Conservation (phyloP, 352 stramenopile species). For the Phytophthora cajani region DNA sequence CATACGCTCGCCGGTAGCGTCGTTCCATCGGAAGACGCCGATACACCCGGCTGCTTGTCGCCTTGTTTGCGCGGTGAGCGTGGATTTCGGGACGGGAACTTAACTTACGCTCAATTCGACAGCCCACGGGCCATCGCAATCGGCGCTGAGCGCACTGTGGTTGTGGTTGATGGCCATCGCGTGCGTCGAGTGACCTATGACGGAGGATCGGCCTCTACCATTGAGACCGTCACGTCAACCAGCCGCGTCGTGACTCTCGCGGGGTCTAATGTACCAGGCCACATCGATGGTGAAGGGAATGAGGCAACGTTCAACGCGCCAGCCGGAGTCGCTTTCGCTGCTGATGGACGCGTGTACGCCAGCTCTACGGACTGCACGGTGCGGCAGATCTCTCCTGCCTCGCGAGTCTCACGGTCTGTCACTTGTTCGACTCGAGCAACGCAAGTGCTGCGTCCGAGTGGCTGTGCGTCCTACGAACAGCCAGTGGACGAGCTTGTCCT, state of each 20-base stretch:
- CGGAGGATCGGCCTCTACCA: conserved; percentile 46
- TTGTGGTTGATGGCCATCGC: conserved; percentile 92
- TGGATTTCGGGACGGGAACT: conserved; percentile 87
- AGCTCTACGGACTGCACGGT: conserved; percentile 92
- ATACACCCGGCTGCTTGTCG: conserved; percentile 85
- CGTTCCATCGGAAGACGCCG: conserved; percentile 56
- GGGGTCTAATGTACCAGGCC: conserved; percentile 68
- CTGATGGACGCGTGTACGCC: conserved; percentile 90
- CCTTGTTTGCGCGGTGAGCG: conserved; percentile 91
- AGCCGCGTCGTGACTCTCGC: conserved; percentile 92
- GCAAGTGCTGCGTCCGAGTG: conserved; percentile 90
- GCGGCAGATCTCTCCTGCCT: conserved; percentile 78
- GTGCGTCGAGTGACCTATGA: conserved; percentile 88
- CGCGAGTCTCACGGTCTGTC: conserved; percentile 65
- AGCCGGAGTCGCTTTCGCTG: conserved; percentile 82
- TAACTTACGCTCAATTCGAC: conserved; percentile 91
- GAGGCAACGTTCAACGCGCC: conserved; percentile 93
- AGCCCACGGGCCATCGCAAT: conserved; percentile 93
- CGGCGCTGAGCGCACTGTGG: conserved; percentile 74
- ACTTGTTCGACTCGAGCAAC: conserved; percentile 83
- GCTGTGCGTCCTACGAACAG: conserved; percentile 95
- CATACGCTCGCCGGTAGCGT: conserved; percentile 74
- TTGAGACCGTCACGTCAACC: conserved; percentile 72
- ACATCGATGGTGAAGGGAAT: conserved; percentile 85
- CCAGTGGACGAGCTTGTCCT: conserved; percentile 90